Base-by-base conservation (phyloP, 2,329 filamentous ascomycete species). In the Aspergillus sp. region DNA sequence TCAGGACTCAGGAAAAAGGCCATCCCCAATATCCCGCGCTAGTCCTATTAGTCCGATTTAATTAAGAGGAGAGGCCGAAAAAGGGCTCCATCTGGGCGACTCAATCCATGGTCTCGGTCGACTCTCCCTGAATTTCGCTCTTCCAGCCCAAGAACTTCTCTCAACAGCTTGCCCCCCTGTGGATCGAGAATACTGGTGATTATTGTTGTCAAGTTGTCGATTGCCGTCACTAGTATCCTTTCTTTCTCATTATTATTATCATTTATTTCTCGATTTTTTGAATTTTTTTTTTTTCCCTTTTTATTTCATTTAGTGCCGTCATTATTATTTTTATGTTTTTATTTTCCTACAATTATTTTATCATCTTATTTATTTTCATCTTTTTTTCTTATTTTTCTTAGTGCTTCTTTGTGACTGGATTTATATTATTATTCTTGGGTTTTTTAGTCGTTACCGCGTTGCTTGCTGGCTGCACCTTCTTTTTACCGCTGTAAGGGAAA, bases 91-190 rank as follows among this genome's bases (percentile, higher is more conserved):
- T 46, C 55, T 55, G 59, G 52, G 55, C 47, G 50, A 59, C 56
- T 56, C 50, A 49, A 63, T 66, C 57, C 64, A 57, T 58, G 57
- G 59, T 61, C 55, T 57, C 61, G 58, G 61, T 65, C 60, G 60
- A 57, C 64, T 49, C 64, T 66, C 62, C 63, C 60, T 67, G 65
- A 65, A 67, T 64, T 65, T 58, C 58, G 26, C 14, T 42, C 61
- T 63, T 31, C 56, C 57, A 54, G 57, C 58, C 54, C 59, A 56
- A 55, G 56, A 61, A 52, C 29, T 36, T 50, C 45, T 53, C 55
- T 57, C 56, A 52, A 61, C 36, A 59, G 55, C 47, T 52, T 20
- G 24, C 51, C 54, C 56, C 54, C 46, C 14, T 29, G 58, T 54
- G 54, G 55, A 54, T 55, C 54, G 49, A 22, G 32, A 36, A 36